phyloP scores from a whole-genome alignment of 345 rosid species.

The Moricandia moricandioides region DNA sequence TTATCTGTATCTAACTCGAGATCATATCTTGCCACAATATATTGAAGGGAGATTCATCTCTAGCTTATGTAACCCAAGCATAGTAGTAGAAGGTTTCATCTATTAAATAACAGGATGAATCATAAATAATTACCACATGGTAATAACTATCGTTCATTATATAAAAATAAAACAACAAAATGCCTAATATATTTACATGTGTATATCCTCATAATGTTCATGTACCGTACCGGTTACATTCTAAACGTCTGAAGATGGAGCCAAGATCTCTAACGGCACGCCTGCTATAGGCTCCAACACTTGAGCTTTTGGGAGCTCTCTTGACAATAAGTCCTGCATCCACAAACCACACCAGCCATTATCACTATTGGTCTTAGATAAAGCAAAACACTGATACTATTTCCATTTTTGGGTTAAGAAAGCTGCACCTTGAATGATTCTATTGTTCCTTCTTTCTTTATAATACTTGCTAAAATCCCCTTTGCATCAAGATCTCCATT shows the following conservation, averaged over 20 bases:
- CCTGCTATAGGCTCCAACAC: conserved; percentile 74
- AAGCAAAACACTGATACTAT: neutral
- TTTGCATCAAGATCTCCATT: conserved; percentile 85
- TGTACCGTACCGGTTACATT: neutral
- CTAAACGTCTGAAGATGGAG: conserved; percentile 29
- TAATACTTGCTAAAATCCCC: conserved; percentile 63
- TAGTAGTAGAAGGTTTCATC: too few species aligned
- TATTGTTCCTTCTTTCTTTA: conserved; percentile 68
- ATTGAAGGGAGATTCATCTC: too few species aligned
- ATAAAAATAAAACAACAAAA: neutral
- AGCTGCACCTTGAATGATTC: conserved; percentile 71
- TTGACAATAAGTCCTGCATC: conserved; percentile 61
- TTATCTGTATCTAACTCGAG: too few species aligned
- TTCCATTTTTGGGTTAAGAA: neutral
- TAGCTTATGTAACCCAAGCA: too few species aligned
- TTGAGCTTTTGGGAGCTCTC: conserved; percentile 62
- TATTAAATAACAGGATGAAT: neutral
- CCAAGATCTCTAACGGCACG: conserved; percentile 54
- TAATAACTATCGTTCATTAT: neutral
- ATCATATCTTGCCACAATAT: too few species aligned
- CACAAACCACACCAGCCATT: neutral
- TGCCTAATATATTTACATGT: conserved; percentile 8
- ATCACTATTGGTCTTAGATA: neutral
- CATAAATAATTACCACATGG: neutral
- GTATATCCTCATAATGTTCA: conserved; percentile 11